Base-by-base conservation (phyloP, 2,329 filamentous ascomycete species). In the Diaporthe sp. region DNA sequence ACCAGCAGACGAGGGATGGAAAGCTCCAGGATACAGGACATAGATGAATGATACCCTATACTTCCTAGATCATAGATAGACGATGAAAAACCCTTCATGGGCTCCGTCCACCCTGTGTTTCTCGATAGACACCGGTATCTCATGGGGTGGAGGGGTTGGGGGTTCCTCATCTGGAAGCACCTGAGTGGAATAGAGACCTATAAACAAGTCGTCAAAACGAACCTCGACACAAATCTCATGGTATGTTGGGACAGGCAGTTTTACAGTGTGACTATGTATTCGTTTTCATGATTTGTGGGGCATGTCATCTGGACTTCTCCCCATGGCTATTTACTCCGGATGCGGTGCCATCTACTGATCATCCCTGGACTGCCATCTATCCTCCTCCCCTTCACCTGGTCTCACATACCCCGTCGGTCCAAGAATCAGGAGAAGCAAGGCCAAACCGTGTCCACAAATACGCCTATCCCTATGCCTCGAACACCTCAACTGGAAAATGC, bases 401-500 rank as follows among this genome's bases (percentile, higher is more conserved):
- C 8, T 35, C 27, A 15, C 22, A 13, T 25, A 13, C 32, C 7
- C 4, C 7, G 6, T 17, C 44, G 19, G 13, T 15, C 42, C 6
- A 50, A 47, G 59, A 63, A 25, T 25, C 32, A 50, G 13, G 15
- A 51, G 27, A 65, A 47, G 19, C 39, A 32, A 47, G 59, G 9
- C 59, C 42, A 50, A 51, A n/a, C 32, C 30, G 32, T 53, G 47
- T 35, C 63, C 59, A 47, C 25, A 47, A 42, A 63, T 63, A 53
- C 47, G 63, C 47, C 44, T 37, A 12, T 53, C 44, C 63, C 32
- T 27, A 27, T 68, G 63, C 47, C 47, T 50, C 22, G 7, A 7
- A 37, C 47, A 22, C n/a, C 63, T 32, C 63, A 13, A 51, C 47
- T 44, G n/a, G n/a, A 53, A 53, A 53, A 53, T 68, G 63, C 63